Percentiles rank a stretch among this genome's conserved stretches.
These are phyloP conservation scores for Geotrichum aggregatum DNA, from an alignment of 1,139 yeast species.

Conservation along the genomic window DNA sequence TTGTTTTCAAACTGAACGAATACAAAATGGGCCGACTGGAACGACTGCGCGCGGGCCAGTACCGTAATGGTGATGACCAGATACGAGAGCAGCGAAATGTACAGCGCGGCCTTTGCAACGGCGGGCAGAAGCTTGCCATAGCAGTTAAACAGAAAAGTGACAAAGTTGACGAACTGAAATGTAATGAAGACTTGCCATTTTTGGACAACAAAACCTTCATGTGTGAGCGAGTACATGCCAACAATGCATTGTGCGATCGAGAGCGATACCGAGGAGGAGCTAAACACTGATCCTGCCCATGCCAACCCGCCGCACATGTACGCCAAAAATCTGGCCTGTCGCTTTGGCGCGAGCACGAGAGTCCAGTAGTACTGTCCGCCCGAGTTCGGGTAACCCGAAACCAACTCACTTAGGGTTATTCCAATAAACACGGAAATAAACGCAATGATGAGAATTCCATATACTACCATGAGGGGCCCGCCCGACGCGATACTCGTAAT, in stretches of 20 bases:
- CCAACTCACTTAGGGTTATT: slow-evolving; percentile 49
- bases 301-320: slow-evolving; percentile 55
- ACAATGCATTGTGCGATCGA: slow-evolving; percentile 48
- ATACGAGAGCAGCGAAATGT: slow-evolving; percentile 48
- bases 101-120: slow-evolving; percentile 46
- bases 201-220: slow-evolving; percentile 41
- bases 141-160: slow-evolving; percentile 38
- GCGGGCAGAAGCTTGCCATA: slow-evolving; percentile 40
- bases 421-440: slow-evolving; percentile 46
- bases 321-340: slow-evolving; percentile 47
- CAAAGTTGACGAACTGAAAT: slow-evolving; percentile 37
- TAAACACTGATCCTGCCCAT: slow-evolving; percentile 56
- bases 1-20: slow-evolving; percentile 49
- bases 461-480: slow-evolving; percentile 49
- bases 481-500: slow-evolving; percentile 49
- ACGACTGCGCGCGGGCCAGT: slow-evolving; percentile 47
- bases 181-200: slow-evolving; percentile 52
- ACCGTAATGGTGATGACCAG: slow-evolving; percentile 48
- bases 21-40: slow-evolving; percentile 48
- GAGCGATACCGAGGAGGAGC: slow-evolving; percentile 53
- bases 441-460: slow-evolving; percentile 51
- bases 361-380: slow-evolving; percentile 65
- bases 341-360: slow-evolving; percentile 50
- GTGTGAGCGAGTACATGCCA: slow-evolving; percentile 48
- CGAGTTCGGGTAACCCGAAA: slow-evolving; percentile 53